A percentile compares a stretch with the other conserved stretches of the same genome.
Evolutionary conservation across 2,329 filamentous ascomycete genomes (phyloP).

Genomic region (Onygenales sp.): DNA sequence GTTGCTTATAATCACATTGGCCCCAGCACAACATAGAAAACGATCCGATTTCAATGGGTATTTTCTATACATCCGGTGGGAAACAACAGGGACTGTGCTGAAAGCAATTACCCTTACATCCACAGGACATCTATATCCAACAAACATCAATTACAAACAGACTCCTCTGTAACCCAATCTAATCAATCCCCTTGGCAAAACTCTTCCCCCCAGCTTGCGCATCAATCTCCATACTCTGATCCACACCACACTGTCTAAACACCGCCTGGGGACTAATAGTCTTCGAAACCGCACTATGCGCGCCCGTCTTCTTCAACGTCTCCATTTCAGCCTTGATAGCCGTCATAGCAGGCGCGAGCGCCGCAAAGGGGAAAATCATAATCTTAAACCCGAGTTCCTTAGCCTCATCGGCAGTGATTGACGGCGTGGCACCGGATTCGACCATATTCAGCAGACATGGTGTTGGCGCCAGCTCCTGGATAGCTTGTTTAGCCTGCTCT

Average conservation of each 20-base stretch:
- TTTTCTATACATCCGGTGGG: too few relatives aligned
- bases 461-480: conserved; percentile 17
- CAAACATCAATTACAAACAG: neutral
- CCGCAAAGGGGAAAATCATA: conserved; percentile 24
- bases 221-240: conserved; percentile 22
- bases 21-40: too few relatives aligned
- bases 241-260: conserved; percentile 23
- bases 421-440: conserved; percentile 21
- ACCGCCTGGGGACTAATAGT: conserved; percentile 16
- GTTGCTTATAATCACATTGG: too few relatives aligned
- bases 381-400: conserved; percentile 23
- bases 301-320: conserved; percentile 20
- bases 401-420: conserved; percentile 20
- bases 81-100: too few relatives aligned
- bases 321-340: conserved; percentile 15
- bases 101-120: neutral
- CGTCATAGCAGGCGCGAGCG: conserved; percentile 17
- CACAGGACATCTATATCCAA: neutral
- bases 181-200: neutral
- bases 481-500: conserved; percentile 18
- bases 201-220: conserved; percentile 17
- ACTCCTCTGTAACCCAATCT: neutral
- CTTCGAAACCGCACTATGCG: conserved; percentile 4
- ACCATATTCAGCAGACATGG: conserved; percentile 28
- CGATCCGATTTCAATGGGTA: too few relatives aligned